Base-by-base conservation (phyloP, 495 filamentous ascomycete species). In the Podospora anserina region DNA sequence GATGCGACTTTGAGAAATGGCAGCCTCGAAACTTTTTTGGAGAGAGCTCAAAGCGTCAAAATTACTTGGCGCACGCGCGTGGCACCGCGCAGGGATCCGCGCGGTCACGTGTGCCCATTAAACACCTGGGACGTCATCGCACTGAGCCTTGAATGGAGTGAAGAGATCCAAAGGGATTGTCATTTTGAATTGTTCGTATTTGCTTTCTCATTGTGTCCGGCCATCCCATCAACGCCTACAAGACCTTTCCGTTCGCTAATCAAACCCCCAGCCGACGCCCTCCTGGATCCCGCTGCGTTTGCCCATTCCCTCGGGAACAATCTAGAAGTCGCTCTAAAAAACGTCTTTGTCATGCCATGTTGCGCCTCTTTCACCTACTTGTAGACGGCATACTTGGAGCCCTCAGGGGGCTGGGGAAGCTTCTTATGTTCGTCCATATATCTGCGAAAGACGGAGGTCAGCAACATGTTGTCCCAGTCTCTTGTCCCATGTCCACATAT, bases 371-470 rank as follows among this genome's bases (percentile, higher is more conserved):
- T 23, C 23, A 23, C 23, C 23, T 28, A 56, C 13, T 23, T 32
- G 19, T 78, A 78, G 3, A 77, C 75, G 19, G 72, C 65, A 76
- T 90, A 97, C 66, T 87, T 92, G 60, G 90, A 88, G 58, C 94
- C 94, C 80, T 99, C 95, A 3, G 92, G 84, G 64, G 96, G 95
- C 77, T 99, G 95, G 16, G 92, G 90, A 15, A 98, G 87, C 81
- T 98, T 98, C 86, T 97, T 97, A 80, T 97, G 87, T 73, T 90
- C 87, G n/a, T 94, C 94, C 95, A 99, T 99, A 73, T 91, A 96
- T 78, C 94, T 97, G 71, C 2, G 64, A 0, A 20, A 20, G 3
- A 20, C 6, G 15, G 9, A 49, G 16, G 74, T 80, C 60, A 81
- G 77, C 64, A 60, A 13, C 39, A 49, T 23, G 32, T 2, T 28